Evolutionary conservation across 2,329 filamentous ascomycete genomes (phyloP).

Genomic region (Tolypocladium sp.): DNA sequence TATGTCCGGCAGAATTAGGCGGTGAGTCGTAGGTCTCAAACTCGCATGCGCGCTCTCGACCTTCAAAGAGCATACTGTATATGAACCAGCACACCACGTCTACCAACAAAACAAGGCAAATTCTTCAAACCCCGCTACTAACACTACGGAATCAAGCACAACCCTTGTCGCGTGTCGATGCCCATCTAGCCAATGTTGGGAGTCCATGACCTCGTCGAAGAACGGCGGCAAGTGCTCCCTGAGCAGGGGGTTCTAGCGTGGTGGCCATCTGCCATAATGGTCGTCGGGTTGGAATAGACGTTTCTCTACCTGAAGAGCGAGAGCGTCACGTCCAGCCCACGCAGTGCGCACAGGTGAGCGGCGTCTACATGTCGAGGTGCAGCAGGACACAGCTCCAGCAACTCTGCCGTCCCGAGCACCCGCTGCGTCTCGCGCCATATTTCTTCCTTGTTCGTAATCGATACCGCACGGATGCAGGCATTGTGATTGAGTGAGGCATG

Average conservation of each 20-base stretch:
- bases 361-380: neutral
- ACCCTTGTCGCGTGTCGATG: no score
- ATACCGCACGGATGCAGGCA: neutral
- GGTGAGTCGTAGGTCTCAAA: conserved; percentile 3
- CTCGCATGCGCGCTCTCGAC: neutral
- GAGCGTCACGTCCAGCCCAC: neutral
- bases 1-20: conserved; percentile 14
- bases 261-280: no score
- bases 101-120: no score
- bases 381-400: neutral
- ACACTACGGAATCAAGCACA: no score
- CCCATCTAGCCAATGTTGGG: no score
- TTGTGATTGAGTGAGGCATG: no score
- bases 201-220: no score
- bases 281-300: no score
- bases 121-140: no score
- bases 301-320: no score
- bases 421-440: neutral
- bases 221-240: no score
- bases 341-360: neutral
- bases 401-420: neutral
- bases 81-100: neutral
- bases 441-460: neutral
- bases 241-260: no score
- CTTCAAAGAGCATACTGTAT: neutral